Evolutionary conservation across 805 yeast species (phyloP).

Genomic region (Saccharomycopsis schoenii): DNA sequence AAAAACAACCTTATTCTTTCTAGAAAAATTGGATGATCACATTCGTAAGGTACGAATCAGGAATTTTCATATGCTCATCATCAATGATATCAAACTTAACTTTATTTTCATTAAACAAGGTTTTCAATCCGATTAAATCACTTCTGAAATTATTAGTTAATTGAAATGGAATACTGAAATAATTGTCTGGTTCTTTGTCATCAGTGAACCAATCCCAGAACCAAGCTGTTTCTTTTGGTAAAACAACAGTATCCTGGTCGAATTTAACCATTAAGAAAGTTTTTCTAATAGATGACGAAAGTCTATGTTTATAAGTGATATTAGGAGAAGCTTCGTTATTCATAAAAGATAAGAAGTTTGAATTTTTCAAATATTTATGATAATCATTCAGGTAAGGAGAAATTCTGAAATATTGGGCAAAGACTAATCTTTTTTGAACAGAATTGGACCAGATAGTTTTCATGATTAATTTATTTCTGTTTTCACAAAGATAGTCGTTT

Average conservation of each 20-base stretch:
- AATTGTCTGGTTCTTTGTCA: slow-evolving; percentile 39
- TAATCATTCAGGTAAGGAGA: slow-evolving; percentile 30
- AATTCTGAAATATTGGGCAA: slow-evolving; percentile 74
- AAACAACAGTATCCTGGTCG: slow-evolving; percentile 52
- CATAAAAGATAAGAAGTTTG: slow-evolving; percentile 51
- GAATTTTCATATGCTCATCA: slow-evolving; percentile 58
- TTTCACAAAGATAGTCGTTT: slow-evolving; percentile 73
- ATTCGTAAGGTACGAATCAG: slow-evolving; percentile 26
- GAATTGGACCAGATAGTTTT: slow-evolving; percentile 48
- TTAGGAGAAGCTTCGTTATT: slow-evolving; percentile 45
- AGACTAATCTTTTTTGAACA: slow-evolving; percentile 48
- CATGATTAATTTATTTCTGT: slow-evolving; percentile 58
- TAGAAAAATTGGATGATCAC: neutral
- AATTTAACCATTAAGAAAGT: slow-evolving; percentile 53
- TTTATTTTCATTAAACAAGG: slow-evolving; percentile 33
- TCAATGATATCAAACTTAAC: slow-evolving; percentile 43
- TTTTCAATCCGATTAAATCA: slow-evolving; percentile 51
- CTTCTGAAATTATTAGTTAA: slow-evolving; percentile 40
- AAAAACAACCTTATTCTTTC: neutral
- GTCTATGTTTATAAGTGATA: slow-evolving; percentile 33
- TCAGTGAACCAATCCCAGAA: slow-evolving; percentile 28
- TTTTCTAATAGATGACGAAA: slow-evolving; percentile 31
- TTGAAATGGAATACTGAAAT: slow-evolving; percentile 34
- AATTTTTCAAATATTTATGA: slow-evolving; percentile 44
- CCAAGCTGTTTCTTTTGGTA: slow-evolving; percentile 66